Conservation (phyloP, 176 grass and related monocot genomes). For the Eremochloa ophiuroides region DNA sequence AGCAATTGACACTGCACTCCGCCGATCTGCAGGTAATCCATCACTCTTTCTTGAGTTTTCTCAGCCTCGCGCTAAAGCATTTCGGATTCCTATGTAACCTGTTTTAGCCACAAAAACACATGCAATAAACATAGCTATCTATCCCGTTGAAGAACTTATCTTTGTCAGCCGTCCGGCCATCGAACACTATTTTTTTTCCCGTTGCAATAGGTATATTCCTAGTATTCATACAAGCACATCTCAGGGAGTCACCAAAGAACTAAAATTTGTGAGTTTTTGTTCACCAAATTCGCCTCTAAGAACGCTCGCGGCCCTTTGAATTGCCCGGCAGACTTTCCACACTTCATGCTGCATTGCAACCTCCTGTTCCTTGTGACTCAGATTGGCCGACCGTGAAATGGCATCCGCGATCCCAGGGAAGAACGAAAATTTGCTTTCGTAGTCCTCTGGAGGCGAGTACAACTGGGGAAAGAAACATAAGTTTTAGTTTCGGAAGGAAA, state of each 20-base stretch:
- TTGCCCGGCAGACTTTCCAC: constrained; percentile 67
- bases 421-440: constrained; percentile 62
- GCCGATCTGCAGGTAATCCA: too few species aligned
- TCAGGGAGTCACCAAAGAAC: constrained; percentile 11
- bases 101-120: too few species aligned
- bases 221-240: neutral
- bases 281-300: constrained; percentile 54
- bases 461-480: constrained; percentile 26
- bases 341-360: constrained; percentile 46
- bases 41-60: too few species aligned
- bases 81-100: too few species aligned
- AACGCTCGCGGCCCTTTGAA: constrained; percentile 49
- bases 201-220: too few species aligned
- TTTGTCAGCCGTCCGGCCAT: too few species aligned
- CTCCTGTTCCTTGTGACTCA: neutral
- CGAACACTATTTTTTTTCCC: too few species aligned
- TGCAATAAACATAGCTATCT: too few species aligned
- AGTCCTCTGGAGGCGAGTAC: constrained; percentile 84
- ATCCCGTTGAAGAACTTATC: too few species aligned
- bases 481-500: neutral
- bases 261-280: neutral
- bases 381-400: constrained; percentile 38
- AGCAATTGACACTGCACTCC: too few species aligned
- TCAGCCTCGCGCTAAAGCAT: too few species aligned
- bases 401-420: constrained; percentile 77